Evolutionary conservation across 106 monocot species (phyloP), one percentile per base, ranked within the genome.

Genomic region (Amphibolis antarctica): DNA sequence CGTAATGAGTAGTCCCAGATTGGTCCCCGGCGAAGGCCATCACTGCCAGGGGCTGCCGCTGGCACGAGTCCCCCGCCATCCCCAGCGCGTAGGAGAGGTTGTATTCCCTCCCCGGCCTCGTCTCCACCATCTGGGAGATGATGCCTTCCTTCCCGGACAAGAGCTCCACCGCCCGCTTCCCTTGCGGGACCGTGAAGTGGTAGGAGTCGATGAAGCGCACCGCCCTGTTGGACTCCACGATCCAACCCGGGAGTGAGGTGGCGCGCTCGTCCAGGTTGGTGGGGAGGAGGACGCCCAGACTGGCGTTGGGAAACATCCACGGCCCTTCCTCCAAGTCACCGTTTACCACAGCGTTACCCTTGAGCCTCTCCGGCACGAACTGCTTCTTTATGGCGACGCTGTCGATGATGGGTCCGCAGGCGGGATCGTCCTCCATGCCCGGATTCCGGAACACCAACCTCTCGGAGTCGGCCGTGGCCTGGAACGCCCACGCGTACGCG

Each of bases 11-110:
- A 75, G 73, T 82, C 58, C 82, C 75, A 2, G 83, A 75, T 68
- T 94, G 94, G 64, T 94, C 94, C 0, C 89, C 89, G 0, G 89
- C 94, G 31, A 94, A 94, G 0, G 89, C 94, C 89, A 86, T 89
- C 17, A 94, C 83, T 0, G 94, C 94, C 46, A 94, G 48, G 7
- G 94, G 94, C 17, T 65, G 66, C 53, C 84, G 81, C 73, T 86
- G 84, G 77, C 94, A 94, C 3, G 64, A 56, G 68, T 94, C 94
- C 1, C 86, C 83, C 2, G 94, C 94, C 14, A 72, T 36, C 0
- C 94, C 86, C 14, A 96, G 10, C 1, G 81, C 65, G 71, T 86
- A 96, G 12, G 69, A 63, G 42, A 96, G 89, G 68, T 48, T 80
- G 76, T 96, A 96, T 50, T 75, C 54, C 66, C 84, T 89, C 25